Conservation (phyloP, 2,329 filamentous ascomycete genomes). For the Ilyonectria mors-panacis region DNA sequence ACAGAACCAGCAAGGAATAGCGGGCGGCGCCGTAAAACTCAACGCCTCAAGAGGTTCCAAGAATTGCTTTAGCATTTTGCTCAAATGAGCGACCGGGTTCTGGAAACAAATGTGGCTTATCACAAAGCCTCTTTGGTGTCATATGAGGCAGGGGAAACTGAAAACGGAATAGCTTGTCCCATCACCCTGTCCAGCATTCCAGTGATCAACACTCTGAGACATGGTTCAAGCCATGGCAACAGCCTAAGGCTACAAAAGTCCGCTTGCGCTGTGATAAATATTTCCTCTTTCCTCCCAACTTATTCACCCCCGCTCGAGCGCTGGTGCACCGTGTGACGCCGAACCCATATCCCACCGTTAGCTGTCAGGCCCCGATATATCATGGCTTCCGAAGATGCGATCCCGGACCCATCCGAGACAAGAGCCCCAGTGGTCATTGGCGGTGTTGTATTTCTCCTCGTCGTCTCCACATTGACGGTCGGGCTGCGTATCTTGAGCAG, state of each 20-base stretch:
- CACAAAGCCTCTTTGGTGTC: background rate
- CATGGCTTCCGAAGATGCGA: background rate
- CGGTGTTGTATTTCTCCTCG: background rate
- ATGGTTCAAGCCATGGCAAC: background rate
- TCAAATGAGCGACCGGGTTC: background rate
- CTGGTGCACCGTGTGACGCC: background rate
- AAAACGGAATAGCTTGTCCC: background rate
- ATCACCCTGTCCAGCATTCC: background rate
- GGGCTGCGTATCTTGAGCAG: conserved; percentile 34
- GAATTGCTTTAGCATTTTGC: too few species aligned
- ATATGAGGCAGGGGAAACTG: background rate
- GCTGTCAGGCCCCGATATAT: background rate
- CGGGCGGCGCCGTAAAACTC: too few species aligned
- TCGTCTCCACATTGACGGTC: conserved; percentile 23
- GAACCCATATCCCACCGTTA: background rate
- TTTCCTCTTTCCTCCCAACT: background rate
- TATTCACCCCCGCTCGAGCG: background rate
- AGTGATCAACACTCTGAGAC: background rate
- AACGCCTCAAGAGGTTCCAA: too few species aligned
- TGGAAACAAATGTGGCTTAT: background rate
- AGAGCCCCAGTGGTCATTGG: background rate
- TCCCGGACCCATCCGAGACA: background rate
- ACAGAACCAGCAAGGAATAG: too few species aligned
- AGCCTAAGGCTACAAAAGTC: background rate
- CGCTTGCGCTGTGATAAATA: background rate